Evolutionary conservation across 169 alveolate genomes (phyloP), one percentile per base, ranked within the genome.

Genomic region (Amoebophrya sp.): DNA sequence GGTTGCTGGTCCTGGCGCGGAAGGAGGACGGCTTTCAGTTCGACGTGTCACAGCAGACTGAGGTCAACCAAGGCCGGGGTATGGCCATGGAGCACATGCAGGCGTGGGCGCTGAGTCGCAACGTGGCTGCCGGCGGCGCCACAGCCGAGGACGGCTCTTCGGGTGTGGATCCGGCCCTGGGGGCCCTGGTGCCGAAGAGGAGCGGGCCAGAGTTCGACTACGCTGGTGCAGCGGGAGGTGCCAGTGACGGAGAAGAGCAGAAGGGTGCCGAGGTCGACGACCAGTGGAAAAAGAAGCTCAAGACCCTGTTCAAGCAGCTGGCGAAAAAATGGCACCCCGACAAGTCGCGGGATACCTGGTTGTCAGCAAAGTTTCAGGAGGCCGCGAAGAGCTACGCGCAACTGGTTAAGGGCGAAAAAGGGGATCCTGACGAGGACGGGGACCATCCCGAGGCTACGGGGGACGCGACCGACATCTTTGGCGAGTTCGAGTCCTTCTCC

Each of bases 211-310:
- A 41, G 54, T 41, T 41, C 54, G 12, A 41, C 54, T 2, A 41
- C n/a, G n/a, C n/a, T n/a, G n/a, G 54, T 7, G 54, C 54, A 2
- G 54, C 54, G 54, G 12, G 54, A 41, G 54, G 54, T 41, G 54
- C 23, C 54, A 41, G 54, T n/a, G n/a, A n/a, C n/a, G n/a, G n/a
- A n/a, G n/a, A n/a, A n/a, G n/a, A n/a, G n/a, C n/a, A n/a, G n/a
- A n/a, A n/a, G n/a, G n/a, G n/a, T n/a, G n/a, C 29, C 83, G 83
- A 66, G 35, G 83, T 66, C 83, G 83, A 66, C 83, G 83, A 66
- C 35, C 32, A 1, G 12, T 66, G 83, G 83, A 66, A 66, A 25
- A 25, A 2, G 32, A 12, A 2, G 35, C 35, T 66, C 2, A 66
- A 66, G 35, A 2, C 12, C 39, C 7, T 25, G 35, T 66, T 66